A percentile compares a stretch with the other conserved stretches of the same genome.
Evolutionary conservation across 2,329 filamentous ascomycete species (phyloP).

Genomic region (Myriosclerotinia curreyana): DNA sequence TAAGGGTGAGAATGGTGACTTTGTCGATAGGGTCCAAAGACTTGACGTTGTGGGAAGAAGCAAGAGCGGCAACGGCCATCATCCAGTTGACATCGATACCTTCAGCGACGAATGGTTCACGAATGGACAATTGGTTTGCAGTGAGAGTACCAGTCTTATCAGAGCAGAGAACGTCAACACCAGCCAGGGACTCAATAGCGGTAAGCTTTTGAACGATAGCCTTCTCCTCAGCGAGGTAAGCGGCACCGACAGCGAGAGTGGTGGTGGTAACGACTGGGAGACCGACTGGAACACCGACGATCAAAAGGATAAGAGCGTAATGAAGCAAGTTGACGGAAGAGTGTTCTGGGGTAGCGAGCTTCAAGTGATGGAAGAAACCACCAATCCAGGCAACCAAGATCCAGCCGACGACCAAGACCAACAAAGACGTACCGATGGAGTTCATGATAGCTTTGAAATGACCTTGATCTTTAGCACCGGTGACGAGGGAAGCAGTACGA

Average conservation of each 20-base stretch:
- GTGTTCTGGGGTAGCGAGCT: conserved; percentile 56
- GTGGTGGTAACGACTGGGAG: conserved; percentile 76
- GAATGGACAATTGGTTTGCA: conserved; percentile 71
- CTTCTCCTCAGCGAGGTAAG: conserved; percentile 74
- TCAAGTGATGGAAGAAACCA: conserved; percentile 71
- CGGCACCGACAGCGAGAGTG: conserved; percentile 72
- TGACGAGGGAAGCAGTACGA: conserved; percentile 69
- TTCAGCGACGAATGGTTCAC: conserved; percentile 73
- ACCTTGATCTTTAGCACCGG: conserved; percentile 72
- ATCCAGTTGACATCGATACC: conserved; percentile 80
- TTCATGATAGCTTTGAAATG: conserved; percentile 85
- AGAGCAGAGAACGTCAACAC: conserved; percentile 76
- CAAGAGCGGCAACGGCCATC: conserved; percentile 76
- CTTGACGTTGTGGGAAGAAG: conserved; percentile 76
- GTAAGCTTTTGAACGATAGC: conserved; percentile 78
- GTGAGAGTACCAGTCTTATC: conserved; percentile 79
- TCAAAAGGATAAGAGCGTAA: conserved; percentile 68
- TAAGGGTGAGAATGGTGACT: conserved; percentile 72
- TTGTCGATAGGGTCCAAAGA: conserved; percentile 78
- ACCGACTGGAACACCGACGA: conserved; percentile 77
- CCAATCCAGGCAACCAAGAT: conserved; percentile 74
- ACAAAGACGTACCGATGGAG: conserved; percentile 70
- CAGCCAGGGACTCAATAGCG: conserved; percentile 71
- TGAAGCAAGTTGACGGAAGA: conserved; percentile 63
- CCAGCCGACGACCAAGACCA: conserved; percentile 75